Evolutionary conservation across 1,284 basidiomycete species (phyloP), one percentile per base, ranked within the genome.

Genomic region (Ustanciosporium gigantosporum): DNA sequence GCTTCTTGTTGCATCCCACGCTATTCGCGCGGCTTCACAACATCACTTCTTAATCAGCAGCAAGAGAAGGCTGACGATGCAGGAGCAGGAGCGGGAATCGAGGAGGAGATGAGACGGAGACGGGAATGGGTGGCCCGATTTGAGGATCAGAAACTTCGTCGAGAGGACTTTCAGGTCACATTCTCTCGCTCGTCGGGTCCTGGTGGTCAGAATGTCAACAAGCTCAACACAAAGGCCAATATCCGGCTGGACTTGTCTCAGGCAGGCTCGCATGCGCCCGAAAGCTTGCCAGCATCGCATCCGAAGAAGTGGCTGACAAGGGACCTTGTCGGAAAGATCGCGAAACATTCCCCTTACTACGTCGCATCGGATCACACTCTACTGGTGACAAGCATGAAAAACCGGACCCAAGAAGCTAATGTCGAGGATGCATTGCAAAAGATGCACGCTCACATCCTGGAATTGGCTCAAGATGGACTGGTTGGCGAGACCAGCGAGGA

Each of bases 161-260:
- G 55, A 31, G 57, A 46, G 25, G 50, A 67, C 21, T 59, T 41
- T 37, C 40, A 53, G 2, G 51, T 62, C 27, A 48, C 45, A 38
- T 67, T 67, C 22, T 62, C 64, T 3, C 49, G 64, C 25, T 58
- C 53, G 25, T 62, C 58, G 21, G 64, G 64, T 8, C 64, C 64
- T 13, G 64, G 64, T 11, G 64, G 64, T n/a, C 64, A 67, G 36
- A 67, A 67, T 36, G 64, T 67, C 42, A 67, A 67, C 59, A 67
- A 58, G 45, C 50, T 67, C 47, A 67, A 59, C 36, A 67, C 64
- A 13, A 67, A 67, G 36, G 64, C 64, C 38, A 62, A 61, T 27
- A 41, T 67, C 16, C 64, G 64, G 0, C 59, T 67, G 31, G 55
- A 59, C 6, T 52, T 67, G 0, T 50, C 43, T 1, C 55, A 53